Percentiles rank a stretch among this genome's conserved stretches.
Conservation (phyloP, 169 alveolate species). For the Plasmodium sp. region DNA sequence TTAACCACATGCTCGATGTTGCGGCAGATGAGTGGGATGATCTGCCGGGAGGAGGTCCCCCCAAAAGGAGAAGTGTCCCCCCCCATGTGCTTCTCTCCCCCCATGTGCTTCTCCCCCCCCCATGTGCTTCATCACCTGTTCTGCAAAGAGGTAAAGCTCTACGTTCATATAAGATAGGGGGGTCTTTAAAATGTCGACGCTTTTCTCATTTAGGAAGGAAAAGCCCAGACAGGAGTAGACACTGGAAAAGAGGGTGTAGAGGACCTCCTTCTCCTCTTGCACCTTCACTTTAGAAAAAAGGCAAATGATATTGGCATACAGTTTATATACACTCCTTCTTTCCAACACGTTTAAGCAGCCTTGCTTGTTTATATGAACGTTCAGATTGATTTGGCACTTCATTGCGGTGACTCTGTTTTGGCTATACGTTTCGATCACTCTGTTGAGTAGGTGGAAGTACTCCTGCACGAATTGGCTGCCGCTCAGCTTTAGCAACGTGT, state of each 20-base stretch:
- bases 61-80: not conserved
- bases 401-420: constrained; percentile 15
- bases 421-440: constrained; percentile 33
- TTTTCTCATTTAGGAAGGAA: constrained; percentile 10
- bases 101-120: constrained; percentile 9
- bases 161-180: constrained; percentile 67
- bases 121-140: constrained; percentile 23
- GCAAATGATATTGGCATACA: constrained; percentile 66
- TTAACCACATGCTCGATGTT: constrained; percentile 31
- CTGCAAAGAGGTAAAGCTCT: constrained; percentile 65
- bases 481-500: constrained; percentile 22
- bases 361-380: constrained; percentile 25
- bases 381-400: constrained; percentile 44
- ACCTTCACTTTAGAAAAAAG: constrained; percentile 29
- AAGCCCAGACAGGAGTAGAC: constrained; percentile 42
- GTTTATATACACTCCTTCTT: constrained; percentile 23
- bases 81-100: not conserved
- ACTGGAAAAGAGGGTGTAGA: constrained; percentile 50
- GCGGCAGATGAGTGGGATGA: constrained; percentile 36
- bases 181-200: constrained; percentile 23
- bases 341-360: constrained; percentile 9
- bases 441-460: constrained; percentile 42
- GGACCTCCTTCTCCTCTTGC: constrained; percentile 15
- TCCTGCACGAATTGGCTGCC: constrained; percentile 22
- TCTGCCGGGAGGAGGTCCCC: not conserved